Evolutionary conservation across 1,284 basidiomycete genomes (phyloP).

Genomic region (Apiotrichum sp.): DNA sequence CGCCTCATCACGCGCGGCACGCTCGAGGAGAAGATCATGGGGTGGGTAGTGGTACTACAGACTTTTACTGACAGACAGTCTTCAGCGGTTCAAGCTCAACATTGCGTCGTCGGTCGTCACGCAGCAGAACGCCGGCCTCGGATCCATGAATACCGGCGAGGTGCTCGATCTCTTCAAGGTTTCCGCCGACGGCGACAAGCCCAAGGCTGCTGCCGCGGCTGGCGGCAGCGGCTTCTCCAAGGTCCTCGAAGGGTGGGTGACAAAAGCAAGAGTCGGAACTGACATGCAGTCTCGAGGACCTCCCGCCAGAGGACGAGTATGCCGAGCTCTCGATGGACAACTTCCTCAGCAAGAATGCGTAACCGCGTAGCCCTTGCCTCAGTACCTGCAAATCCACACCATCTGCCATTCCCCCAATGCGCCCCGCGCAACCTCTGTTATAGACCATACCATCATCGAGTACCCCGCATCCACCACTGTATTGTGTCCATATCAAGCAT

Average conservation of each 20-base stretch:
- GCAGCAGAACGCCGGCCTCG: constrained; percentile 89
- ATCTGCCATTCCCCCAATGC: too few species aligned
- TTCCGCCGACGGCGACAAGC: constrained; percentile 60
- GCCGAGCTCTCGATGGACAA: constrained; percentile 72
- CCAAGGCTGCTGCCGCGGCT: neutral
- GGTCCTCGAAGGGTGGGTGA: constrained; percentile 58
- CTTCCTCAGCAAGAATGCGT: constrained; percentile 52
- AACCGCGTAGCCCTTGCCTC: neutral
- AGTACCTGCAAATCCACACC: too few species aligned
- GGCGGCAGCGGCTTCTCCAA: constrained; percentile 58
- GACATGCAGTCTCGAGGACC: constrained; percentile 62
- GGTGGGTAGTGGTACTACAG: constrained; percentile 54
- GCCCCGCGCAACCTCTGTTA: neutral
- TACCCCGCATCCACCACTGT: constrained; percentile 4
- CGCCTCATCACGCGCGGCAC: constrained; percentile 95
- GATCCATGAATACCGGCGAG: constrained; percentile 94
- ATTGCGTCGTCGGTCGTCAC: constrained; percentile 95
- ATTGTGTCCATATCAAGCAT: constrained; percentile 13
- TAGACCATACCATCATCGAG: constrained; percentile 1
- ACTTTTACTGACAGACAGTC: constrained; percentile 47
- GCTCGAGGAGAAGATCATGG: constrained; percentile 99
- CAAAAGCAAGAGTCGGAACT: neutral
- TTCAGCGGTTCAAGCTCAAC: constrained; percentile 98
- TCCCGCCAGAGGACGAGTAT: constrained; percentile 85
- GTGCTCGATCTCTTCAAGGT: constrained; percentile 90